Conservation (phyloP, 2,329 filamentous ascomycete genomes). For the Pyrenophora tritici-repentis region DNA sequence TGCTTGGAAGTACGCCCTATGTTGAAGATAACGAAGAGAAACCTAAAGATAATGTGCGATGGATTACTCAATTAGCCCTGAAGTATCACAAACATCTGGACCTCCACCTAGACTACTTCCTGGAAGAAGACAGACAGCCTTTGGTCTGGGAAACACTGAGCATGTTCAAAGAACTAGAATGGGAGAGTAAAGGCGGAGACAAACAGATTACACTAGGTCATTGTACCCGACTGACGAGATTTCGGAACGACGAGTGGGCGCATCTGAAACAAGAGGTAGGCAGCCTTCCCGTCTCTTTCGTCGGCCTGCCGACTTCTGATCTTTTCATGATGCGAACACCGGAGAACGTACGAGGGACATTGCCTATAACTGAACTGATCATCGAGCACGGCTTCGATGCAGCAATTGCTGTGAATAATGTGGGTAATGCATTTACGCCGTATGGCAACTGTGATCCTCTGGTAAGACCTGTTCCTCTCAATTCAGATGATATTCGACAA, state of each 20-base stretch:
- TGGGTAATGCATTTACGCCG: slow-evolving; percentile 76
- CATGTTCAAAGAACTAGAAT: slow-evolving; percentile 56
- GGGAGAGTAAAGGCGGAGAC: slow-evolving; percentile 48
- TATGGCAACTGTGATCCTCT: slow-evolving; percentile 70
- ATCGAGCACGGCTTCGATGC: slow-evolving; percentile 61
- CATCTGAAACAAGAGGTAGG: slow-evolving; percentile 56
- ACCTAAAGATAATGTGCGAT: slow-evolving; percentile 64
- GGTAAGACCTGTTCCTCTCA: slow-evolving; percentile 26
- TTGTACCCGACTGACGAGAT: slow-evolving; percentile 68
- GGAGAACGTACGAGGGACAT: slow-evolving; percentile 60
- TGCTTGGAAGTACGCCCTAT: slow-evolving; percentile 71
- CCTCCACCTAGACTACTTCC: slow-evolving; percentile 73
- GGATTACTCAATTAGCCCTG: slow-evolving; percentile 63
- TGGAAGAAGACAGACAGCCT: slow-evolving; percentile 57
- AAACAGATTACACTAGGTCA: slow-evolving; percentile 62
- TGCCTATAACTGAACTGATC: slow-evolving; percentile 66
- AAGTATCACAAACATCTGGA: slow-evolving; percentile 63
- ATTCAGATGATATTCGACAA: not conserved
- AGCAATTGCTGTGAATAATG: slow-evolving; percentile 71
- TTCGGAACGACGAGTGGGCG: slow-evolving; percentile 57
- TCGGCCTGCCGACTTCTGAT: slow-evolving; percentile 73
- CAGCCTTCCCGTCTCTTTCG: slow-evolving; percentile 65
- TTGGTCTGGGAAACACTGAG: slow-evolving; percentile 62
- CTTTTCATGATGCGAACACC: slow-evolving; percentile 70
- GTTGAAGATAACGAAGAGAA: slow-evolving; percentile 61